Evolutionary conservation across 1,139 yeast genomes (phyloP).

Genomic region (Yamadazyma sp.): DNA sequence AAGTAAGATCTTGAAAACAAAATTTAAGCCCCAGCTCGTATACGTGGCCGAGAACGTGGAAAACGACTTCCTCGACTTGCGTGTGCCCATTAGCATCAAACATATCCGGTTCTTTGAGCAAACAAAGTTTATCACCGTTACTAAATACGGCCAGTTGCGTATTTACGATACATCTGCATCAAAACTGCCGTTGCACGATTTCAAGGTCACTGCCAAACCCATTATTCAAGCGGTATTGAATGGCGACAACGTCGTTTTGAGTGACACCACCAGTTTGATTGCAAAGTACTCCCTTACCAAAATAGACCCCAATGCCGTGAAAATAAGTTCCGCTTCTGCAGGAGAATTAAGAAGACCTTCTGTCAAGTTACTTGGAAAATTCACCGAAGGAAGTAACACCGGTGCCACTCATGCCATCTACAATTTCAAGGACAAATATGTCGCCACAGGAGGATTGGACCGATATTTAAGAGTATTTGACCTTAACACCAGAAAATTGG

Average conservation of each 20-base stretch:
- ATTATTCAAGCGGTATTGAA: slow-evolving; percentile 39
- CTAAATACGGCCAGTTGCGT: slow-evolving; percentile 69
- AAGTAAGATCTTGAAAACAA: slow-evolving; percentile 16
- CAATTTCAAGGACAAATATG: slow-evolving; percentile 23
- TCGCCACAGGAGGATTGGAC: slow-evolving; percentile 78
- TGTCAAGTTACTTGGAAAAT: slow-evolving; percentile 43
- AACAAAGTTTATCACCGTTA: slow-evolving; percentile 55
- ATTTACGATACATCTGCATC: slow-evolving; percentile 61
- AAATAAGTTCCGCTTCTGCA: slow-evolving; percentile 44
- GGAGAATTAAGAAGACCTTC: slow-evolving; percentile 41
- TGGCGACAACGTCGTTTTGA: slow-evolving; percentile 44
- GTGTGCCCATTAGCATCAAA: slow-evolving; percentile 68
- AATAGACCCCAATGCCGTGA: slow-evolving; percentile 37
- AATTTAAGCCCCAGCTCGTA: slow-evolving; percentile 29
- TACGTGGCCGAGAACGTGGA: slow-evolving; percentile 66
- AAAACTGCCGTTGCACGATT: slow-evolving; percentile 55
- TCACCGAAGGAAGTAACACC: slow-evolving; percentile 43
- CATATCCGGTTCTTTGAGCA: slow-evolving; percentile 46
- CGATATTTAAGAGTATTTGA: slow-evolving; percentile 81
- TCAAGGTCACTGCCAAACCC: slow-evolving; percentile 50
- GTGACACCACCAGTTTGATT: slow-evolving; percentile 58
- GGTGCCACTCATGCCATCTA: slow-evolving; percentile 42
- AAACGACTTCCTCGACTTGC: slow-evolving; percentile 63
- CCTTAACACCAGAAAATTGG: slow-evolving; percentile 51
- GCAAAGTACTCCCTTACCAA: slow-evolving; percentile 50